Evolutionary conservation across 345 rosid species (phyloP).

Genomic region (Citrus unshiu): DNA sequence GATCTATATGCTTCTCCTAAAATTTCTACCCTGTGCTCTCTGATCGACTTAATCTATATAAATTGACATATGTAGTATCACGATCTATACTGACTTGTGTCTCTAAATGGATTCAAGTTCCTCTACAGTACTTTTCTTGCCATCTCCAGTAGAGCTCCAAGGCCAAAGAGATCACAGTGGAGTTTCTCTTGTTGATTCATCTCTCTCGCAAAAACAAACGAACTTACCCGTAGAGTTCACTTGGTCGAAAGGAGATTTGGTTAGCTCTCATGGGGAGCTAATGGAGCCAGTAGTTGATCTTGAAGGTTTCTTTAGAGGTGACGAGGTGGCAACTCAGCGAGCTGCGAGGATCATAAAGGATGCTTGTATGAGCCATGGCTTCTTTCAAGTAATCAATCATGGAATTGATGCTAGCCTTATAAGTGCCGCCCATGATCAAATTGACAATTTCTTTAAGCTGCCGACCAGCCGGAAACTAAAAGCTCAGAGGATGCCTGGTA

Average conservation of each 20-base stretch:
- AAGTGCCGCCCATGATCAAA: slow-evolving; percentile 21
- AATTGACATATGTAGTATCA: background rate
- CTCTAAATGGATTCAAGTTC: slow-evolving; percentile 10
- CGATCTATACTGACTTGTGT: background rate
- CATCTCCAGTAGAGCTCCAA: slow-evolving; percentile 11
- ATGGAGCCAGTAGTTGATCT: slow-evolving; percentile 46
- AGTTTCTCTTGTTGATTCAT: slow-evolving; percentile 17
- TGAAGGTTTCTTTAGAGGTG: slow-evolving; percentile 39
- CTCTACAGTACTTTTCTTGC: slow-evolving; percentile 5
- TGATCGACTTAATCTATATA: background rate
- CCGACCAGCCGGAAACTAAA: slow-evolving; percentile 26
- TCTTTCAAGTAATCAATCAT: slow-evolving; percentile 64
- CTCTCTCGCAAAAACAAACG: slow-evolving; percentile 19
- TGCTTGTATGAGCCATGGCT: slow-evolving; percentile 61
- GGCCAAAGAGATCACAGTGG: background rate
- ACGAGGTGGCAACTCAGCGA: slow-evolving; percentile 22
- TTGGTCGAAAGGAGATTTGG: slow-evolving; percentile 42
- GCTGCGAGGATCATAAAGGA: slow-evolving; percentile 30
- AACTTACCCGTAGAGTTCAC: slow-evolving; percentile 30
- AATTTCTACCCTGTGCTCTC: background rate
- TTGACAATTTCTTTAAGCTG: slow-evolving; percentile 35
- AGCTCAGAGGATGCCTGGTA: slow-evolving; percentile 24
- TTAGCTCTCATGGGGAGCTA: slow-evolving; percentile 30
- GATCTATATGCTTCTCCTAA: background rate
- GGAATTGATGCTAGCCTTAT: slow-evolving; percentile 42